These are phyloP conservation scores for Rhodotorula mucilaginosa DNA, from an alignment of 1,284 basidiomycete genomes.

Conservation along the genomic window DNA sequence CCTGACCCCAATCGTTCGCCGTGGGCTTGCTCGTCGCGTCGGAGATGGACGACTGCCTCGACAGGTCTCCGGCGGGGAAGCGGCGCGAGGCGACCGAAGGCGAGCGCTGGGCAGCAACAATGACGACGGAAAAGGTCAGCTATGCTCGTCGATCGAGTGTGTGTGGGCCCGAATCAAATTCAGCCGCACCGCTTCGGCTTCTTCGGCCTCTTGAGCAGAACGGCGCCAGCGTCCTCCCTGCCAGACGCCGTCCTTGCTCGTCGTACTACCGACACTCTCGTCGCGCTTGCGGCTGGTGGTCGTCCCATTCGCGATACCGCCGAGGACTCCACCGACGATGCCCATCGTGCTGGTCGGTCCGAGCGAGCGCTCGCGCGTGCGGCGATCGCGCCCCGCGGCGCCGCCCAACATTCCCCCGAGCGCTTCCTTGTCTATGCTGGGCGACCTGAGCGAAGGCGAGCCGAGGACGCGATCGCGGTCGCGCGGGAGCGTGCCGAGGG, in stretches of 20 bases:
- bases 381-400: constrained; percentile 17
- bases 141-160: background rate
- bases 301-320: constrained; percentile 27
- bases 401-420: constrained; percentile 1
- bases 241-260: constrained; percentile 33
- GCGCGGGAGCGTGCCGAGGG: constrained; percentile 38
- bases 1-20: constrained; percentile 30
- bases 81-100: constrained; percentile 32
- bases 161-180: background rate
- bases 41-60: constrained; percentile 8
- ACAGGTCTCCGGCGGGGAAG: constrained; percentile 31
- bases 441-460: constrained; percentile 29
- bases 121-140: background rate
- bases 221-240: constrained; percentile 37
- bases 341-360: constrained; percentile 17
- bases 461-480: constrained; percentile 38
- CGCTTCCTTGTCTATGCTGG: constrained; percentile 15
- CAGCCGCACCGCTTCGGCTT: constrained; percentile 30
- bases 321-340: constrained; percentile 38
- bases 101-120: constrained; percentile 16
- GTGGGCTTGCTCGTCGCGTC: constrained; percentile 2
- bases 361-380: constrained; percentile 25
- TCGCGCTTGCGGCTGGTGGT: constrained; percentile 12
- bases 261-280: constrained; percentile 14
- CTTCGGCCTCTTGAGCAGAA: constrained; percentile 25